Evolutionary conservation across 306 rosid species (phyloP).

Genomic region (Pyrus communis): DNA sequence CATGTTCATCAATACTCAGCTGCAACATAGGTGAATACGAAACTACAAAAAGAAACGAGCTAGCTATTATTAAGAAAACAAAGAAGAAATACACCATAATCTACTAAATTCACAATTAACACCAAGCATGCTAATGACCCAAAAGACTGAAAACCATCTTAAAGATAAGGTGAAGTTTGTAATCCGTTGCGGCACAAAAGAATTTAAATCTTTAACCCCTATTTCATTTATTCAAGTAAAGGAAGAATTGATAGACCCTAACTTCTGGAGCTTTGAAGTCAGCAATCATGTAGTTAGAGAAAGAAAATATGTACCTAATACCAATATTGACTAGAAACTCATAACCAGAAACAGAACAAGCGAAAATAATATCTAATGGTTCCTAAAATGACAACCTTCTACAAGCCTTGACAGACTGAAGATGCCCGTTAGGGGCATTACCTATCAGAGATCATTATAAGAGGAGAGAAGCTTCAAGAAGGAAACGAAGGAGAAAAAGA

Average conservation of each 20-base stretch:
- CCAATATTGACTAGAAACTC: not conserved
- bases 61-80: not conserved
- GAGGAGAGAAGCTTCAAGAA: not conserved
- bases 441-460: not conserved
- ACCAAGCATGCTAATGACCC: not conserved
- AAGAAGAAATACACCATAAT: not conserved
- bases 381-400: not conserved
- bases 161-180: not conserved
- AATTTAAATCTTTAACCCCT: not conserved
- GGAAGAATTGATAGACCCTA: not conserved
- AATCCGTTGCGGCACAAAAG: not conserved
- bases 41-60: not conserved
- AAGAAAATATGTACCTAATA: not conserved
- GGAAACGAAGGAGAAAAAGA: not conserved
- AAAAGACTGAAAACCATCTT: not conserved
- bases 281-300: not conserved
- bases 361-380: not conserved
- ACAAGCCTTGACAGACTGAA: not conserved
- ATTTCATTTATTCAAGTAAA: not conserved
- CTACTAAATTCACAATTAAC: not conserved
- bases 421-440: not conserved
- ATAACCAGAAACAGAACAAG: not conserved
- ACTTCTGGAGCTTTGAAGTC: not conserved
- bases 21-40: not conserved
- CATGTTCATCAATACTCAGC: not conserved